Conservation (phyloP, 2,329 filamentous ascomycete genomes). For the Xylaria sp. region DNA sequence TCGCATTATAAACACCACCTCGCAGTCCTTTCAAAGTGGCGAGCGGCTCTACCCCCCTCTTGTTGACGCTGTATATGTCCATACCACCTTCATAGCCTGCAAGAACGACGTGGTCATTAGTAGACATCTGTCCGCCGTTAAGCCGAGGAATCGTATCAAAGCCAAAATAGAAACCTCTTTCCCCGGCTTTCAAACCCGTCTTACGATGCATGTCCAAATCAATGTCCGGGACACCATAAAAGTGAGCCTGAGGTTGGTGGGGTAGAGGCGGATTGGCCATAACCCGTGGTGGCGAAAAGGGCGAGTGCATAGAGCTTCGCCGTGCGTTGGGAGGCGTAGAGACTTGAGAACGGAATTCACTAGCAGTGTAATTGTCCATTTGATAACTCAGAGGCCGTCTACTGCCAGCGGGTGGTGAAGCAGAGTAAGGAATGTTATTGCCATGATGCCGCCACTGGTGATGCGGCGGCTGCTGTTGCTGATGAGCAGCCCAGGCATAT, state of each 20-base stretch:
- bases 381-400: constrained; percentile 56
- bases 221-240: constrained; percentile 76
- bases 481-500: constrained; percentile 51
- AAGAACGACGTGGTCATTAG: constrained; percentile 73
- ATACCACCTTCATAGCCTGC: constrained; percentile 84
- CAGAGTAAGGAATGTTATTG: constrained; percentile 46
- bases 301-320: constrained; percentile 64
- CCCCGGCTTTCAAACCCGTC: constrained; percentile 69
- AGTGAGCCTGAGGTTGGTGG: constrained; percentile 73
- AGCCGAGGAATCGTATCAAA: constrained; percentile 76
- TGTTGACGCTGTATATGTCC: constrained; percentile 78
- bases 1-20: constrained; percentile 83
- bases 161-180: constrained; percentile 80
- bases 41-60: constrained; percentile 74
- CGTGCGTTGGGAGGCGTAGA: constrained; percentile 51
- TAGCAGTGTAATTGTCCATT: constrained; percentile 52
- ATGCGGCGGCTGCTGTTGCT: constrained; percentile 12
- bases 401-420: constrained; percentile 46
- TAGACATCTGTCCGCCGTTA: constrained; percentile 49
- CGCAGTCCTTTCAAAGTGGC: constrained; percentile 79
- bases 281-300: constrained; percentile 54
- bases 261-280: constrained; percentile 63
- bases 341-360: constrained; percentile 52
- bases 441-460: constrained; percentile 41
- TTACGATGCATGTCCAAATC: constrained; percentile 65